Percentiles rank a stretch among this genome's conserved stretches.
These are phyloP conservation scores for Sarocladiaceae sp. DNA, from an alignment of 2,329 filamentous ascomycete species.

Conservation along the genomic window DNA sequence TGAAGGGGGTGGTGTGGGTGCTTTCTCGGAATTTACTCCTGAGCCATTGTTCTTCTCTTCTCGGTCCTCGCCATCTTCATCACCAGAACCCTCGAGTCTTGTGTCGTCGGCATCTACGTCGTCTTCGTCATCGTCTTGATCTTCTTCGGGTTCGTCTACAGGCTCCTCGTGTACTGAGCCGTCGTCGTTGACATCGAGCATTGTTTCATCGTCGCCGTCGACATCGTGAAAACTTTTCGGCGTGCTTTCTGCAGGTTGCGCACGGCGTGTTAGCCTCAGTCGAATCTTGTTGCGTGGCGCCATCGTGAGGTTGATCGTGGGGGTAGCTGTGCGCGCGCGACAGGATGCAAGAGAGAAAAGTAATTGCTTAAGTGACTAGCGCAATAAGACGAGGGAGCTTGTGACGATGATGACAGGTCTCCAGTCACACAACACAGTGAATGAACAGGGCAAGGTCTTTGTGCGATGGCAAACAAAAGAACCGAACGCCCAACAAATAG, in stretches of 20 bases:
- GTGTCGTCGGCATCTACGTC: conserved; percentile 45
- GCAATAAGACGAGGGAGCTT: neutral
- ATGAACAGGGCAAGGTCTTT: neutral
- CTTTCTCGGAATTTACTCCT: conserved; percentile 38
- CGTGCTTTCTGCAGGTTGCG: conserved; percentile 33
- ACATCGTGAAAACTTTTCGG: conserved; percentile 36
- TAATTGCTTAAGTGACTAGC: neutral
- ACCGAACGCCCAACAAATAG: neutral
- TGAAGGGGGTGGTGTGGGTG: conserved; percentile 48
- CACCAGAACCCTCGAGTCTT: conserved; percentile 30
- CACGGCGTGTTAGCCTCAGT: conserved; percentile 28
- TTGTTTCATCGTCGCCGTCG: conserved; percentile 30
- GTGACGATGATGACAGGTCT: neutral
- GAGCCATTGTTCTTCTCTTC: conserved; percentile 36
- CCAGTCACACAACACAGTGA: neutral
- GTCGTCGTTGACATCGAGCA: conserved; percentile 29
- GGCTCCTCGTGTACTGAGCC: conserved; percentile 40
- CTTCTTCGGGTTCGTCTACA: conserved; percentile 28
- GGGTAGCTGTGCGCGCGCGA: conserved; percentile 5
- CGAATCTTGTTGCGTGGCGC: conserved; percentile 24
- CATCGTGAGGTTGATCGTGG: conserved; percentile 17
- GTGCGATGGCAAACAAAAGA: neutral
- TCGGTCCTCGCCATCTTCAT: conserved; percentile 32
- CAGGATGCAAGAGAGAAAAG: conserved; percentile 1
- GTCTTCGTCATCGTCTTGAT: conserved; percentile 38